Percentiles rank a stretch among this genome's conserved stretches.
Conservation (phyloP, 352 stramenopile species). For the Phytopythium aichiense region DNA sequence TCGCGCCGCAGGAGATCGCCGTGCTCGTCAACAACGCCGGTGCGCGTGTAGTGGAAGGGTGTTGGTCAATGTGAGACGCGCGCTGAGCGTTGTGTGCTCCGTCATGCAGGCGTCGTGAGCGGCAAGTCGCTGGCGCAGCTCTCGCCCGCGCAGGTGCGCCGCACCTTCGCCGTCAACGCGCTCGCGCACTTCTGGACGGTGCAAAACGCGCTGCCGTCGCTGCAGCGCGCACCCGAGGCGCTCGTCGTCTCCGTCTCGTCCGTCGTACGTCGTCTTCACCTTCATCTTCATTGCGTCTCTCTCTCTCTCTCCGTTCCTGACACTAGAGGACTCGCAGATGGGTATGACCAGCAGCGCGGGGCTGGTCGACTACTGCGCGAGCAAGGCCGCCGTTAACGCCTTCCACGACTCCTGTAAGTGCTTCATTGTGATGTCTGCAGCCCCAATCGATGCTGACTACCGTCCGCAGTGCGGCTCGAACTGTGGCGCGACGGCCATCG, state of each 20-base stretch:
- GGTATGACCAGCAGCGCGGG: constrained; percentile 56
- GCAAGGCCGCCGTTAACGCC: constrained; percentile 66
- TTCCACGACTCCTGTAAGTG: constrained; percentile 70
- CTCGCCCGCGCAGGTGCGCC: constrained; percentile 35
- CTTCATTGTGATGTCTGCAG: neutral
- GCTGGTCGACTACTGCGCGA: constrained; percentile 74
- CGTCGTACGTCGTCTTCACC: constrained; percentile 28
- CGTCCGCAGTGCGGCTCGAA: constrained; percentile 62
- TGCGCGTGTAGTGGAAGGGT: neutral
- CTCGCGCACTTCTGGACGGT: constrained; percentile 76
- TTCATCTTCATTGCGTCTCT: neutral
- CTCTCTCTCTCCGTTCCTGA: neutral
- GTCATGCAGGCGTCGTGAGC: constrained; percentile 33
- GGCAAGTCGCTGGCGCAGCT: constrained; percentile 36
- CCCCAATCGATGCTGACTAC: neutral
- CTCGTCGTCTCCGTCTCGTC: constrained; percentile 76
- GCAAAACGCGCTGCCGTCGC: constrained; percentile 52
- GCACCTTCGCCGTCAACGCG: constrained; percentile 58
- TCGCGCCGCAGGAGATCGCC: constrained; percentile 41
- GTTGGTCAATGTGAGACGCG: neutral
- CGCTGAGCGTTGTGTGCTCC: neutral
- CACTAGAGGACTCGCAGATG: constrained; percentile 29
- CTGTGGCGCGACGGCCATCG: constrained; percentile 50
- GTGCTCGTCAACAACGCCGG: constrained; percentile 64
- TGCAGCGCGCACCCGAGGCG: constrained; percentile 42